Base-by-base conservation (phyloP, 306 rosid genomes). In the Spatholobus suberectus region DNA sequence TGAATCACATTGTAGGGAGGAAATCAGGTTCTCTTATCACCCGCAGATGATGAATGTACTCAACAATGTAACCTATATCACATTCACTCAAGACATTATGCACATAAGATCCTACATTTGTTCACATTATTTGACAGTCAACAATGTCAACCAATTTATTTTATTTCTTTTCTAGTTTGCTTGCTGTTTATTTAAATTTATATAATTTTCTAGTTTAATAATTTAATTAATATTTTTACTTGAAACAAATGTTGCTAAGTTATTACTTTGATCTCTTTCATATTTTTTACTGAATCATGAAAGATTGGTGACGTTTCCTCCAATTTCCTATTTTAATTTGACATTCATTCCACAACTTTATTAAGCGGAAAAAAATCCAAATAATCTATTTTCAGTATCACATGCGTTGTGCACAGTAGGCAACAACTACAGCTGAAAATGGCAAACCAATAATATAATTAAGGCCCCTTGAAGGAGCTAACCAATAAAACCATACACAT, bases 31-130 rank as follows among this genome's bases (percentile, higher is more conserved):
- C 59, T 29, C 70, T 23, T 47, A 46, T 57, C 57, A 73, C 27
- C 38, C n/a, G 15, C 29, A 78, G 59, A 74, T 62, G 65, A 84
- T 43, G 54, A 78, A 84, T 79, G 49, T 41, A 55, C 61, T 32
- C 58, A 15, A 61, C 51, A 79, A 51, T 2, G 37, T 66, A 84
- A 73, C 73, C 24, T 9, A 15, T 32, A 23, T 20, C 35, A n/a
- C 57, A 52, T 35, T 74, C 26, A 52, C 47, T 55, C 29, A 3
- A 84, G 41, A 23, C 52, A 52, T 65, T 51, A 34, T 34, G 65
- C 47, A 73, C 51, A 41, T 34, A 13, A 17, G 72, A 26, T 27
- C 49, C 72, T 21, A 44, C 46, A 73, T 41, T 63, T 54, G 20
- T 73, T 14, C 75, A 40, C 17, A 62, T 73, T 6, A 13, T 21